Conservation (phyloP, 164 flowering plant species). For the Sedum album region DNA sequence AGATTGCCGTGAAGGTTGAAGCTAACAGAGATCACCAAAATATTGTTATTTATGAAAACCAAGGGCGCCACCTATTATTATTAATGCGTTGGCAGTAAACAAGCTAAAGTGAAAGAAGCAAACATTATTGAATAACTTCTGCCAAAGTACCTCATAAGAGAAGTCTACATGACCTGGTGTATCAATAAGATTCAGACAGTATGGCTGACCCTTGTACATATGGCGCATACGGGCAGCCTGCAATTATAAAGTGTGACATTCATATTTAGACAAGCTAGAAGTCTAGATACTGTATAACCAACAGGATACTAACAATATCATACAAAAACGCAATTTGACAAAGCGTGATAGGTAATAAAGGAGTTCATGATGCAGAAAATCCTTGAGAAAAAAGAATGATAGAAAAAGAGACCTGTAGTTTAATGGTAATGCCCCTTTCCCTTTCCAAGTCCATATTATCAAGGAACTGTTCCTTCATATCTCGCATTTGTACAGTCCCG, state of each 20-base stretch:
- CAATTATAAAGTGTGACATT: slow-evolving; percentile 11
- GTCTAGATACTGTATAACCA: too few species aligned
- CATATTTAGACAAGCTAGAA: too few species aligned
- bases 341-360: slow-evolving; percentile 54
- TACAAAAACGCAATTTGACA: too few species aligned
- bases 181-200: slow-evolving; percentile 85
- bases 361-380: background rate
- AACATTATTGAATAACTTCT: background rate
- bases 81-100: background rate
- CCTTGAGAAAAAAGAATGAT: background rate
- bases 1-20: too few species aligned
- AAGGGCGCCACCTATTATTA: background rate
- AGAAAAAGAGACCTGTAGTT: slow-evolving; percentile 55
- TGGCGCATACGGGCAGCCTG: slow-evolving; percentile 98
- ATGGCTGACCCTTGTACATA: slow-evolving; percentile 44
- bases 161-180: slow-evolving; percentile 99
- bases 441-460: slow-evolving; percentile 99
- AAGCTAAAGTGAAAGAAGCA: background rate
- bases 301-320: too few species aligned
- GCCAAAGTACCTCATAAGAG: slow-evolving; percentile 77
- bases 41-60: too few species aligned
- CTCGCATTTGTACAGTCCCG: slow-evolving; percentile 82
- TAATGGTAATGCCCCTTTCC: slow-evolving; percentile 96
- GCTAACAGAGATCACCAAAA: too few species aligned
- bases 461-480: slow-evolving; percentile 95